Base-by-base conservation (phyloP, 306 rosid species). In the Ormosia semicastrata region DNA sequence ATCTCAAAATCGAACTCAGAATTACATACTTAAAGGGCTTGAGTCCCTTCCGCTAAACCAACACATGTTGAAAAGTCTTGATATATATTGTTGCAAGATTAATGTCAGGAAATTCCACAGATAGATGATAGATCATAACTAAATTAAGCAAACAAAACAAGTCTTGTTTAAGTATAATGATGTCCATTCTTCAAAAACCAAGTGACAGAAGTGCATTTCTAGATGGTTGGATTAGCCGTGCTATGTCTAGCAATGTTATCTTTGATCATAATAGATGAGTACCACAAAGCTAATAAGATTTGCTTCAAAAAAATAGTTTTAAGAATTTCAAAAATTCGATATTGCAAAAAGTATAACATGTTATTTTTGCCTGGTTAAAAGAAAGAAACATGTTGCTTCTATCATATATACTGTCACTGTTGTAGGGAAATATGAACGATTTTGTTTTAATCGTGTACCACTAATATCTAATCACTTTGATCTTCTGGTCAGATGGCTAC, bases 51-150 rank as follows among this genome's bases (percentile, higher is more conserved):
- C 24, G 24, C 0, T 24, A 24, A 0, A 24, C 24, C 24, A 24
- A 24, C 24, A 24, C 24, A 24, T 24, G 24, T 24, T 24, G 92
- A 78, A 95, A 95, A 36, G 98, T 24, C 99, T 98, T 95, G 83
- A 49, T 46, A 62, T 39, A 8, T 50, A 24, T 24, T 58, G 76
- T 78, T 36, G 75, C 75, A 66, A 66, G 70, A 77, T 18, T 24
- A 0, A 71, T 60, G 47, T 89, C 70, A 87, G 87, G 37, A 82
- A 75, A 77, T 66, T 73, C n/a, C 65, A 50, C 52, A 53, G 40
- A 54, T 41, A 17, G n/a, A 24, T 56, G 40, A 54, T 41, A 17
- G n/a, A 24, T 56, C 56, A 52, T 18, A 8, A 71, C 32, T 8
- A 57, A 2, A 53, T 65, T 32, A 24, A 62, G 46, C 7, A 2